phyloP scores from a whole-genome alignment of 495 filamentous ascomycete genomes.

The Alectoria sarmentosa region DNA sequence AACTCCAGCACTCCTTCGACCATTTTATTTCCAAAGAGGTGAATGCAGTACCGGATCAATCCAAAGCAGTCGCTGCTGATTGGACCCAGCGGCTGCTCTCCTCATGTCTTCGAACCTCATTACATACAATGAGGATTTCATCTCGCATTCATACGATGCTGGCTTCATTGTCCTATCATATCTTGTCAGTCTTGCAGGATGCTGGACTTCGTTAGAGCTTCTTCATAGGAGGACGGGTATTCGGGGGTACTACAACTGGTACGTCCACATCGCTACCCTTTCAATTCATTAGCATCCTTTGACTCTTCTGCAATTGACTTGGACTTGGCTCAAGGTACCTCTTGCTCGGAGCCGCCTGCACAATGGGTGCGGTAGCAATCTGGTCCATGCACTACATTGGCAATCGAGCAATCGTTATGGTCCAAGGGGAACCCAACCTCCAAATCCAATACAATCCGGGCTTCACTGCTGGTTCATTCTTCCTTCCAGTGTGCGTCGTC shows the following conservation, averaged over 20 bases:
- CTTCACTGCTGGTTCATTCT: slow-evolving; percentile 72
- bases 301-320: background rate
- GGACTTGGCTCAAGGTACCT: slow-evolving; percentile 50
- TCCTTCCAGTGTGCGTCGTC: slow-evolving; percentile 71
- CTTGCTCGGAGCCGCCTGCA: slow-evolving; percentile 59
- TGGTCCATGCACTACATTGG: slow-evolving; percentile 85
- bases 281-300: background rate
- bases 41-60: background rate
- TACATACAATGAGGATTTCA: slow-evolving; percentile 31
- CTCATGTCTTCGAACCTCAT: background rate
- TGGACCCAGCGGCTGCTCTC: background rate
- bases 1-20: background rate
- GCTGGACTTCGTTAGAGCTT: slow-evolving; percentile 71
- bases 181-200: slow-evolving; percentile 68
- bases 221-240: slow-evolving; percentile 66
- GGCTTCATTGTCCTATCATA: slow-evolving; percentile 69
- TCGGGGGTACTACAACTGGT: slow-evolving; percentile 66
- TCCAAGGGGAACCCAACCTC: slow-evolving; percentile 48
- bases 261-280: slow-evolving; percentile 21
- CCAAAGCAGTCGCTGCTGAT: background rate
- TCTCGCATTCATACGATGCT: slow-evolving; percentile 49
- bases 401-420: slow-evolving; percentile 69
- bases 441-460: slow-evolving; percentile 68
- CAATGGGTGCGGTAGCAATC: slow-evolving; percentile 80
- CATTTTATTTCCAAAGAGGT: background rate